phyloP scores from a whole-genome alignment of 192 early-diverging fungal genomes.

The Nowakowskiella sp. region DNA sequence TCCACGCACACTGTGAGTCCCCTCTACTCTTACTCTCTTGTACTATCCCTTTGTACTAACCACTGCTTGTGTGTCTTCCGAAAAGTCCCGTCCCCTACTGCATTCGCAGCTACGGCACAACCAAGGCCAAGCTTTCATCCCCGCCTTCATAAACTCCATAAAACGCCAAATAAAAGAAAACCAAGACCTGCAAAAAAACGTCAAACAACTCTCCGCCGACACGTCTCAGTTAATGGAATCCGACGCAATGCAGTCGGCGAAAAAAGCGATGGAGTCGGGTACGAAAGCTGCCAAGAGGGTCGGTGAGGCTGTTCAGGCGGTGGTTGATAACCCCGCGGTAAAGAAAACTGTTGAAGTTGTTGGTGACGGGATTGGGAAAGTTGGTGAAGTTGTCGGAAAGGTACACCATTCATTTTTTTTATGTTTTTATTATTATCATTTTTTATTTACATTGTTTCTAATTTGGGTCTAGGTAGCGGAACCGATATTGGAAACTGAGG shows the following conservation, averaged over 20 bases:
- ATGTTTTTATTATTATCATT: not conserved
- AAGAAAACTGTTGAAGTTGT: constrained; percentile 69
- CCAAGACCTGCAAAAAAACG: constrained; percentile 82
- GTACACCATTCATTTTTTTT: constrained; percentile 2
- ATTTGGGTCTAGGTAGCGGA: constrained; percentile 36
- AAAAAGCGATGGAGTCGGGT: constrained; percentile 42
- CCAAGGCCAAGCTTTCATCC: constrained; percentile 60
- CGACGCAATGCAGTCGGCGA: constrained; percentile 81
- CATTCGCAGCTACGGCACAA: too few species aligned
- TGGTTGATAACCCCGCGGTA: constrained; percentile 50
- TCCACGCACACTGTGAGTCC: too few species aligned
- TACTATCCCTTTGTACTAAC: too few species aligned
- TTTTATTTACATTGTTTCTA: not conserved
- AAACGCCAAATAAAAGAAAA: constrained; percentile 91
- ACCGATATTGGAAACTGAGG: constrained; percentile 44
- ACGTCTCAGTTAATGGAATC: constrained; percentile 73
- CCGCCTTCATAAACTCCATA: constrained; percentile 81
- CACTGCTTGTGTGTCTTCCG: too few species aligned
- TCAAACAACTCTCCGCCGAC: constrained; percentile 83
- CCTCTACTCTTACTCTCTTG: too few species aligned
- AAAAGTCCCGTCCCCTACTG: too few species aligned
- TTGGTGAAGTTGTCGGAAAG: constrained; percentile 32
- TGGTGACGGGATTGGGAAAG: constrained; percentile 47
- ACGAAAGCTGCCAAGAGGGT: constrained; percentile 31
- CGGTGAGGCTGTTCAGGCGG: constrained; percentile 37